Evolutionary conservation across 2,329 filamentous ascomycete species (phyloP), one percentile per base, ranked within the genome.

Genomic region (Fusarium transvaalense): DNA sequence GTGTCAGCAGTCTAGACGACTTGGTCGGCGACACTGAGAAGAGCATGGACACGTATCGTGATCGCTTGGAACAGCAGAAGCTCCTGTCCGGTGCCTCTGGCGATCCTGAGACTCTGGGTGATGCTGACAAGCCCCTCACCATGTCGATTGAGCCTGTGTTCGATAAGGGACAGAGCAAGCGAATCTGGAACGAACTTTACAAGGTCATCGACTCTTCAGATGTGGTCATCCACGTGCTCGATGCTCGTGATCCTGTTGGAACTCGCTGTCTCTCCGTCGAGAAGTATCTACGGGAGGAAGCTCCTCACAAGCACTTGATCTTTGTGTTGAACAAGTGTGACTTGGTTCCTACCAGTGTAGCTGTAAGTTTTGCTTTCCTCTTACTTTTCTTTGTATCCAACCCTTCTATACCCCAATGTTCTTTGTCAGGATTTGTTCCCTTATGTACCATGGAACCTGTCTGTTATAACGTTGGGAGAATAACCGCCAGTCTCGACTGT

Each of bases 391-490:
- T 39, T 75, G 78, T 75, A 76, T 77, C 80, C 84, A 35, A 81
- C 85, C 39, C 38, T 39, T 12, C n/a, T 10, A 52, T 39, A 68
- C 74, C 87, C 90, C 90, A 92, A 89, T 85, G 86, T 81, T 83
- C 75, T 81, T 85, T 83, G 94, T 96, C 93, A 97, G 96, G 95
- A 97, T 92, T 85, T 88, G 90, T 86, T 77, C 84, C 82, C 82
- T 88, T 83, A 88, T 86, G 82, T 80, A 82, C 85, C 85, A 79
- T 96, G 92, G 91, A 90, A 90, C 88, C 85, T 82, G 87, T 93
- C 94, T 97, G 96, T 99, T 99, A 99, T 92, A 93, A 91, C 91
- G 89, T 93, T 97, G 96, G 96, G 91, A 98, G 88, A 99, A 90
- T 80, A 85, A 97, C 78, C 76, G 79, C 85, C 85, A 83, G 73